Base-by-base conservation (phyloP, 352 stramenopile genomes). In the Pilasporangium apinafurcum region DNA sequence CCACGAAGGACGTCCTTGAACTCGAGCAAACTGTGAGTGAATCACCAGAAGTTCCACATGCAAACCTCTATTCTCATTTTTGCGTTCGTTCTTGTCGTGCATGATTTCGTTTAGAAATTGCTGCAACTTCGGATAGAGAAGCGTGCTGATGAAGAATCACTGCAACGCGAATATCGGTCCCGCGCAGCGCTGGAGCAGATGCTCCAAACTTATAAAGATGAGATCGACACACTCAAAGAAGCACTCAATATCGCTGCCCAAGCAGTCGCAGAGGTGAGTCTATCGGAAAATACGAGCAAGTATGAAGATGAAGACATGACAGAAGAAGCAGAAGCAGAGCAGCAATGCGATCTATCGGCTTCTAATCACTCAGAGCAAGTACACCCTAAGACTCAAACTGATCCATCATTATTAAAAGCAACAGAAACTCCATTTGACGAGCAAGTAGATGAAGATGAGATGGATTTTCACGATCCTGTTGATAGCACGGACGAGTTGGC, bases 151-250 rank as follows among this genome's bases (percentile, higher is more conserved):
- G 44, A 82, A n/a, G 57, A 83, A 22, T 83, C 71, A 3, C 64
- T 89, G 14, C 62, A 80, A 35, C 61, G 64, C 8, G 77, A 89
- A 37, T 76, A 76, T 45, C 53, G 69, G 16, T 83, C 71, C 1
- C 69, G 69, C 29, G 46, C 35, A 1, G 56, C 54, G 0, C 59
- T 90, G 3, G 74, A 86, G 35, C 41, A 63, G 25, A 55, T 83
- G 37, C 42, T 87, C 8, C 73, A 77, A 29, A 50, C 65, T 24
- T 90, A 86, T 54, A 87, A 86, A 47, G 69, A 87, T 39, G 74
- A 90, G 20, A 62, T 83, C 16, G 74, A 81, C 20, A 86, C 72
- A 16, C 52, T 90, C 3, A 83, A 84, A 36, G 78, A 90, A 39
- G 78, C 78, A 8, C 65, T 90, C 16, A 63, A 77, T 33, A 90